These are phyloP conservation scores for Magnaporthiopsis rhizophila DNA, from an alignment of 2,329 filamentous ascomycete species.

Conservation along the genomic window DNA sequence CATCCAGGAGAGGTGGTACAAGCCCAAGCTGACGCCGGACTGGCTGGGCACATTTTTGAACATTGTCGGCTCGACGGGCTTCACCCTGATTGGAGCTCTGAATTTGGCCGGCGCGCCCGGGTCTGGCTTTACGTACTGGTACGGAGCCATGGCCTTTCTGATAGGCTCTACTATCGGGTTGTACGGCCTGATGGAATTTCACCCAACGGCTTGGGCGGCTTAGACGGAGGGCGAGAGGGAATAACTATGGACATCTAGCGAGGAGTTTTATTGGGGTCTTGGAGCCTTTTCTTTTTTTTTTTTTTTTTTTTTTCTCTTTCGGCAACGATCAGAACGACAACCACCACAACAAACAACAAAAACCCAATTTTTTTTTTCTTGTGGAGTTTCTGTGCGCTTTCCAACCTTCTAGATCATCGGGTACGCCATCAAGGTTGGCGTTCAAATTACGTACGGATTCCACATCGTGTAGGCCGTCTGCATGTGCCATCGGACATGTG, in stretches of 20 bases:
- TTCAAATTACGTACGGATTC: no score
- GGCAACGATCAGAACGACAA: no score
- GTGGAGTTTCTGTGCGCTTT: no score
- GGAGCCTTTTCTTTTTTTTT: neutral
- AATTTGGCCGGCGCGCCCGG: slow-evolving; percentile 1
- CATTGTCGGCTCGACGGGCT: slow-evolving; percentile 11
- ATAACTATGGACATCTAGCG: neutral
- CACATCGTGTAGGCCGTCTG: no score
- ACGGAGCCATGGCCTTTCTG: slow-evolving; percentile 11
- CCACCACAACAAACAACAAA: no score
- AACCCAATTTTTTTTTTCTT: no score
- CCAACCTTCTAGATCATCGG: no score
- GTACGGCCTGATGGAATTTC: slow-evolving; percentile 18
- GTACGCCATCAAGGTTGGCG: no score
- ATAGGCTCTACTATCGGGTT: slow-evolving; percentile 13
- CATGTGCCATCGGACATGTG: no score
- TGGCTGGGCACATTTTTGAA: slow-evolving; percentile 14
- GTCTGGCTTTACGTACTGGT: slow-evolving; percentile 9
- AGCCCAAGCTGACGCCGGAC: slow-evolving; percentile 9
- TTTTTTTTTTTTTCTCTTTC: no score
- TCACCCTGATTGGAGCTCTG: slow-evolving; percentile 11
- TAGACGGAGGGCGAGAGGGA: neutral
- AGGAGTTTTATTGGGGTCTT: neutral
- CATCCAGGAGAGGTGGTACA: slow-evolving; percentile 12
- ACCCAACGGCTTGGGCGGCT: slow-evolving; percentile 8